Conservation (phyloP, 192 early-diverging fungal species). For the Backusella sp. region DNA sequence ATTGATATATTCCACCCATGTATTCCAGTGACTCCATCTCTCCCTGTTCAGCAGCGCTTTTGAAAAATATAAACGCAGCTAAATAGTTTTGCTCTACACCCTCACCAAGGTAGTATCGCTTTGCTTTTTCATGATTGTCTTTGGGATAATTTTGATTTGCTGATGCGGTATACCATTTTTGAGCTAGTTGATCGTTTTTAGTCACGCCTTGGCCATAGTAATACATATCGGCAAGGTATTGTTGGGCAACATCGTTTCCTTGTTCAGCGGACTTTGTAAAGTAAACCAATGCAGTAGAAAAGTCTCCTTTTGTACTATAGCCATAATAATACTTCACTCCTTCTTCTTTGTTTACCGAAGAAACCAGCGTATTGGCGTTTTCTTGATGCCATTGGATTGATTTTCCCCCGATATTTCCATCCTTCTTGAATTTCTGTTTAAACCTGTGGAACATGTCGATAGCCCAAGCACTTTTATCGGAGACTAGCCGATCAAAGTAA, state of each 20-base stretch:
- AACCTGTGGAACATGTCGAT: no score
- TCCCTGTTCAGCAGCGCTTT: neutral
- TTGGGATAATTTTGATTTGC: neutral
- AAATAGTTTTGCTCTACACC: neutral
- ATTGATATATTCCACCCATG: neutral
- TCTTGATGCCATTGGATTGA: neutral
- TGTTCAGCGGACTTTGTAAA: neutral
- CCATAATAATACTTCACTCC: neutral
- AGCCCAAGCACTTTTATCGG: no score
- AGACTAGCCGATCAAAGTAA: neutral
- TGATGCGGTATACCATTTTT: neutral
- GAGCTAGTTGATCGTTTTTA: neutral
- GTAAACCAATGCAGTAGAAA: neutral
- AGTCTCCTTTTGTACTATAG: neutral
- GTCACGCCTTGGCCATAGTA: neutral
- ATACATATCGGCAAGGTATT: neutral
- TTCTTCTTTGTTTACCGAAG: neutral
- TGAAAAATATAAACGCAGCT: neutral
- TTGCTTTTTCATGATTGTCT: neutral
- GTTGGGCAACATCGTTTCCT: neutral
- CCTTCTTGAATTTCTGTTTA: no score
- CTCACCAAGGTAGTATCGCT: neutral
- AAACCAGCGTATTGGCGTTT: neutral
- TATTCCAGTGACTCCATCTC: neutral
- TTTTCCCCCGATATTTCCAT: no score